Conservation (phyloP, 177 flowering plant genomes). For the Vitis hybrid region DNA sequence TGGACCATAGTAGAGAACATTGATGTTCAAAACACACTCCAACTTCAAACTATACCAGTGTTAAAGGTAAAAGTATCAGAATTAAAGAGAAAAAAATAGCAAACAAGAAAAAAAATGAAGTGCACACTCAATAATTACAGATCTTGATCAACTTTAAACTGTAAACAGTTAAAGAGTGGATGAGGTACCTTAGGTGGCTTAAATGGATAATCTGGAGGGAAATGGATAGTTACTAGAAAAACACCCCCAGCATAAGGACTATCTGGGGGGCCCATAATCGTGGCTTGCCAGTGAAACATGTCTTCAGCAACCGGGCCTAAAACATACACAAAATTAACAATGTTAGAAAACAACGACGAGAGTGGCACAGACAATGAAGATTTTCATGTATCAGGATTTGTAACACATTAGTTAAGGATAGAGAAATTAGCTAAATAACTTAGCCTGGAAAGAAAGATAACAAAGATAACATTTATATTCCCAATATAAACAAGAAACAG, state of each 20-base stretch:
- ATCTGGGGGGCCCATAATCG: conserved; percentile 71
- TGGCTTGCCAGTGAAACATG: conserved; percentile 76
- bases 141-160: background rate
- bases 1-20: no score
- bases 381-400: background rate
- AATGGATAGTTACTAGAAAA: conserved; percentile 61
- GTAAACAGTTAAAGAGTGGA: background rate
- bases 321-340: background rate
- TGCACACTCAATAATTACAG: background rate
- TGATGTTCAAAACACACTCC: no score
- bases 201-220: no score
- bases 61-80: background rate
- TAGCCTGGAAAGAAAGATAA: no score
- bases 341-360: background rate
- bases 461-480: no score
- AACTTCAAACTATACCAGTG: no score
- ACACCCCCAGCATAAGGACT: conserved; percentile 71
- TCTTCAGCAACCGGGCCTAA: conserved; percentile 70
- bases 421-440: background rate
- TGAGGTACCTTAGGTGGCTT: conserved; percentile 63
- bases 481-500: no score
- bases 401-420: background rate
- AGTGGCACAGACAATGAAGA: background rate
- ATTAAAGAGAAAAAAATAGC: background rate
- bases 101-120: background rate